A percentile compares a stretch with the other conserved stretches of the same genome.
These are phyloP conservation scores for Pseudogymnoascus sp. DNA, from an alignment of 2,329 filamentous ascomycete genomes.

Conservation along the genomic window DNA sequence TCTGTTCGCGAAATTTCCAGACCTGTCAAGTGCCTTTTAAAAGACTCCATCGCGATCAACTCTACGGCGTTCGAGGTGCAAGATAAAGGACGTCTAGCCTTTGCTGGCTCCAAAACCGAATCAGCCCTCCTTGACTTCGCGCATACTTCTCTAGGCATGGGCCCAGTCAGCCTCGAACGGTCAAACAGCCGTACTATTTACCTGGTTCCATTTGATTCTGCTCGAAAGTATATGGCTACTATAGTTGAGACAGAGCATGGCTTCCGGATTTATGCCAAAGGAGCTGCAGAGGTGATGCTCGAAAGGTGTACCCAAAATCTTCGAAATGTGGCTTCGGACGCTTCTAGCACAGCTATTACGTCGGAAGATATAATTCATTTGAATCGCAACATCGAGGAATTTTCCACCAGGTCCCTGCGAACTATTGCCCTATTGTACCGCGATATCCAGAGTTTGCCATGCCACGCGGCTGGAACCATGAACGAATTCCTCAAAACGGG, in stretches of 20 bases:
- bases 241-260: slow-evolving; percentile 41
- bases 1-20: neutral
- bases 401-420: slow-evolving; percentile 34
- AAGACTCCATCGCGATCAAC: slow-evolving; percentile 56
- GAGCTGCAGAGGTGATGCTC: slow-evolving; percentile 58
- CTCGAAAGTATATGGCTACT: slow-evolving; percentile 59
- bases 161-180: slow-evolving; percentile 50
- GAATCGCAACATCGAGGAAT: slow-evolving; percentile 29
- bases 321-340: slow-evolving; percentile 37
- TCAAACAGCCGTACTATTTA: slow-evolving; percentile 49
- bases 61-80: slow-evolving; percentile 59
- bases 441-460: slow-evolving; percentile 34
- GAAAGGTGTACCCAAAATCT: slow-evolving; percentile 38
- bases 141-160: slow-evolving; percentile 54
- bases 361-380: slow-evolving; percentile 20
- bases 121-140: slow-evolving; percentile 61
- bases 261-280: slow-evolving; percentile 51
- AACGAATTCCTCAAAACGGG: neutral
- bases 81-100: slow-evolving; percentile 45
- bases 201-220: slow-evolving; percentile 29
- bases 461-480: neutral
- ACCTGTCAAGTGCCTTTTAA: slow-evolving; percentile 33
- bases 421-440: slow-evolving; percentile 36
- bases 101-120: slow-evolving; percentile 67
- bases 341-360: slow-evolving; percentile 50